Conservation (phyloP, 306 rosid species). For the Gynostemma pentaphyllum region DNA sequence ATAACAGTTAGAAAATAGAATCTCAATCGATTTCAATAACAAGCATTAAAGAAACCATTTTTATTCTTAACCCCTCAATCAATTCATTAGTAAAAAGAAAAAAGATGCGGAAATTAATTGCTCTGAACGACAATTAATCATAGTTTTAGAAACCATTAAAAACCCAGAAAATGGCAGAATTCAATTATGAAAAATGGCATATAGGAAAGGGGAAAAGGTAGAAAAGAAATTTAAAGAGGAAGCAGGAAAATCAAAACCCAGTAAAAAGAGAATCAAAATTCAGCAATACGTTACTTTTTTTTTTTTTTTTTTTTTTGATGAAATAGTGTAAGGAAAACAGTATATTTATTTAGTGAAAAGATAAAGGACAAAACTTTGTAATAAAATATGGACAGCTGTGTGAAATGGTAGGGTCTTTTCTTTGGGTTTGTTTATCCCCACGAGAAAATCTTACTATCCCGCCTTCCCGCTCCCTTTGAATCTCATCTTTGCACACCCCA, state of each 20-base stretch:
- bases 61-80: no score
- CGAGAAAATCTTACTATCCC: constrained; percentile 40
- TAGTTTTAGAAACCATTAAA: not conserved
- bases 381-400: constrained; percentile 18
- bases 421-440: constrained; percentile 36
- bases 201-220: not conserved
- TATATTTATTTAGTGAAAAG: constrained; percentile 1
- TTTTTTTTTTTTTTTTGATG: no score
- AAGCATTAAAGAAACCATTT: not conserved
- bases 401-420: constrained; percentile 44
- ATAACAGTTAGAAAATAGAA: not conserved
- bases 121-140: not conserved
- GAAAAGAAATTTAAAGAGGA: not conserved
- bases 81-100: not conserved
- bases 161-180: not conserved
- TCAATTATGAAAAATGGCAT: constrained; percentile 1
- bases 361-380: not conserved
- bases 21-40: not conserved
- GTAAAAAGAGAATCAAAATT: not conserved
- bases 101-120: not conserved
- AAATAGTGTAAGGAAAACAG: not conserved
- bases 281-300: not conserved
- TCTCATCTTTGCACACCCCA: constrained; percentile 22
- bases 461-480: constrained; percentile 47
- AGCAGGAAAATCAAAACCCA: not conserved